Evolutionary conservation across 2,329 filamentous ascomycete genomes (phyloP), one percentile per base, ranked within the genome.

Genomic region (Ascochyta rabiei): DNA sequence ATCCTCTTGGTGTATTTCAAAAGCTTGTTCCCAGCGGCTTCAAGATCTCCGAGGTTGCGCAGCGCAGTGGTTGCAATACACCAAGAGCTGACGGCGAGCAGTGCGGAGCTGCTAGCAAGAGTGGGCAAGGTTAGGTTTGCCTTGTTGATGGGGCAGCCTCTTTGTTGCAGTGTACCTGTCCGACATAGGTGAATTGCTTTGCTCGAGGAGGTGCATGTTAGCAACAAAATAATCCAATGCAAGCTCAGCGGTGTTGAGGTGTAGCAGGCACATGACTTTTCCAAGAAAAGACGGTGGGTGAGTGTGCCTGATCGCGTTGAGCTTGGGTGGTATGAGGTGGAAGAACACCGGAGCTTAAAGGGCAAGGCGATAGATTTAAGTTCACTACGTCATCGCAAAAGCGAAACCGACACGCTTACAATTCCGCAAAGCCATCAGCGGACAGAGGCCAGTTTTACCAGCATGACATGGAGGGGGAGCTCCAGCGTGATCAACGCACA

Each of bases 1-100:
- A 69, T 33, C 59, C 68, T 4, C 33, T 26, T 8, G 59, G 56
- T 3, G 51, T 72, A 0, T 71, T 71, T 26, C 69, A 72, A 48
- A 62, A 54, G 5, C 48, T 60, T 9, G 64, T 69, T 2, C 62
- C 63, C 0, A 67, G 67, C 6, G 69, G 68, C 0, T 72, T 71
- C 35, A 72, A 72, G 56, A 64, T 71, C 19, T 66, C 60, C 0
- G 60, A 60, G 12, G 53, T 62, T 8, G 42, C 40, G 4, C 45
- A 31, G 16, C 10, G 19, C 13, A 4, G 10, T 10, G n/a, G 15
- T 26, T 33, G 21, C 18, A 48, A 28, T 4, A 12, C 2, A 40
- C 15, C 19, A 30, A 19, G 3, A 39, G 16, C 12, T 13, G 35
- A 39, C 35, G 19, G 23, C 3, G 35, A 23, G 13, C 8, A 30